Conservation (phyloP, 2,329 filamentous ascomycete species). For the Huntiella moniliformis region DNA sequence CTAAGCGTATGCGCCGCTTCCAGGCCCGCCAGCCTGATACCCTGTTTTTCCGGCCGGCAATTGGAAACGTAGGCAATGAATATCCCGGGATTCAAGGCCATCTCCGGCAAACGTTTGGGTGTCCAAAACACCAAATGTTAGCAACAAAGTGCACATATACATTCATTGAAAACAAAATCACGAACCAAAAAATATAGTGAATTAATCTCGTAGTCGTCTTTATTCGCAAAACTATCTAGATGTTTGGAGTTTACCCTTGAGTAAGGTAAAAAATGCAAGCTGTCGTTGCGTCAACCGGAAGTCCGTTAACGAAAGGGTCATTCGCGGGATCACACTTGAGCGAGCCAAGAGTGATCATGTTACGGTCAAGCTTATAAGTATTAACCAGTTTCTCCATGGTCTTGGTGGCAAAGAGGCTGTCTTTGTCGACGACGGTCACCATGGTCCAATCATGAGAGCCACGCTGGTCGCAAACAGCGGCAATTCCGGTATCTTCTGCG, state of each 20-base stretch:
- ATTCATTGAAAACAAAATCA: too few species aligned
- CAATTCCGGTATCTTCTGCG: neutral
- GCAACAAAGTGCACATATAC: too few species aligned
- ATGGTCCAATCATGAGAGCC: neutral
- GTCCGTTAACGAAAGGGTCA: neutral
- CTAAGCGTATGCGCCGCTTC: too few species aligned
- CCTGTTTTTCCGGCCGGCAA: too few species aligned
- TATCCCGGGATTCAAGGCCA: too few species aligned
- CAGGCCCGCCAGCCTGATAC: too few species aligned
- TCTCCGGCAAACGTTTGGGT: too few species aligned
- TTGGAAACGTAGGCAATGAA: too few species aligned
- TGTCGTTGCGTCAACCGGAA: neutral
- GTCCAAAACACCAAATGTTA: too few species aligned
- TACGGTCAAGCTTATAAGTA: conserved; percentile 8
- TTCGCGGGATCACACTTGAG: neutral
- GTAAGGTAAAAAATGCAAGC: neutral
- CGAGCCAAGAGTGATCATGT: neutral
- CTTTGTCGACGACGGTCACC: conserved; percentile 3
- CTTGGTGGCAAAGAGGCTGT: conserved; percentile 1
- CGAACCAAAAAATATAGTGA: too few species aligned
- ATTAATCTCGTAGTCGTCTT: too few species aligned
- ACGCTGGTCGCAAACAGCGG: conserved; percentile 1
- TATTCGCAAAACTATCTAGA: too few species aligned
- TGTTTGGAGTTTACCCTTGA: neutral
- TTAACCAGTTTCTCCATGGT: conserved; percentile 3